phyloP scores from a whole-genome alignment of 805 yeast species.

The Ogataea zsoltii region DNA sequence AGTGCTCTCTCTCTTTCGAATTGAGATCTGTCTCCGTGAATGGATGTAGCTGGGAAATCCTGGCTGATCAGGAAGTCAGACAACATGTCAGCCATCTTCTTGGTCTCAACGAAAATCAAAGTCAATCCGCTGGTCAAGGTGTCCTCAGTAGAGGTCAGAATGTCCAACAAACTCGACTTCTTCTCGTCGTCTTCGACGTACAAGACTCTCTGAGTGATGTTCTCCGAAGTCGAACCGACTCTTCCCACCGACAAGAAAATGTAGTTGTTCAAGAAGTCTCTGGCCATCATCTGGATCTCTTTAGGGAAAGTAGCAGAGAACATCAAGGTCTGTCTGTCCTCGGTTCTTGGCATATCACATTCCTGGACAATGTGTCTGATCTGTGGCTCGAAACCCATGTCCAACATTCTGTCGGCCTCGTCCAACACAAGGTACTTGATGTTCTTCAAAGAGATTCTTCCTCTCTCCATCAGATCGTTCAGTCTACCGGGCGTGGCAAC shows the following conservation, averaged over 20 bases:
- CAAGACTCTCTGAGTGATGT: slow-evolving; percentile 90
- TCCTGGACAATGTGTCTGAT: slow-evolving; percentile 97
- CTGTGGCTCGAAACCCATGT: slow-evolving; percentile 99
- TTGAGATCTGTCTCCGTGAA: slow-evolving; percentile 99
- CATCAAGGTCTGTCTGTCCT: slow-evolving; percentile 94
- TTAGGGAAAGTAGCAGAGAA: slow-evolving; percentile 99
- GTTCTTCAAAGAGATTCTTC: slow-evolving; percentile 83
- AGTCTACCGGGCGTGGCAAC: slow-evolving; percentile 99
- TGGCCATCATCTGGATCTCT: slow-evolving; percentile 95
- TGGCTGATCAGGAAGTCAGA: slow-evolving; percentile 89
- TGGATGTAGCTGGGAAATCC: slow-evolving; percentile 95
- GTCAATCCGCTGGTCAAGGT: slow-evolving; percentile 65
- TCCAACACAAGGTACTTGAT: slow-evolving; percentile 93
- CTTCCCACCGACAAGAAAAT: slow-evolving; percentile 96
- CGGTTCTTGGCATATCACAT: slow-evolving; percentile 94
- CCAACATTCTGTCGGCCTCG: slow-evolving; percentile 99
- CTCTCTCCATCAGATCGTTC: slow-evolving; percentile 93
- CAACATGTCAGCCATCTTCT: slow-evolving; percentile 96
- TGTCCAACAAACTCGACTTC: slow-evolving; percentile 85
- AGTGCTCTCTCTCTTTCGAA: slow-evolving; percentile 96
- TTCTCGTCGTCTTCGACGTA: slow-evolving; percentile 94
- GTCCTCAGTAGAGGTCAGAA: slow-evolving; percentile 74
- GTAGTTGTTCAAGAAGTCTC: slow-evolving; percentile 95
- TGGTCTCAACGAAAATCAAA: slow-evolving; percentile 94
- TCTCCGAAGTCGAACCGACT: slow-evolving; percentile 98